Conservation (phyloP, 2,329 filamentous ascomycete species). For the Xylariales sp. region DNA sequence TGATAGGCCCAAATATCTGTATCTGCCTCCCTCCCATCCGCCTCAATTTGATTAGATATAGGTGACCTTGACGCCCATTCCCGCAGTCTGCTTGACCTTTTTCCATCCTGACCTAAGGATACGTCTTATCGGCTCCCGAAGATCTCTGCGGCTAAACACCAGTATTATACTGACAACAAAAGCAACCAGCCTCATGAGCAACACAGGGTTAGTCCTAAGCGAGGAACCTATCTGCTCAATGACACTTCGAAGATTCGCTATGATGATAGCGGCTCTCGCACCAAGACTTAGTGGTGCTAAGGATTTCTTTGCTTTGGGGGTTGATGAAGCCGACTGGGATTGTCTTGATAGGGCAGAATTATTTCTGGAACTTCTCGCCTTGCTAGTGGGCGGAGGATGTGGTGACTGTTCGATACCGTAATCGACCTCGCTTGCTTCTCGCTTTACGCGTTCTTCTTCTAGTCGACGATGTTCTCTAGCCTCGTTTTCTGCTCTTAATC, state of each 20-base stretch:
- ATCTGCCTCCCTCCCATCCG: not conserved
- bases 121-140: slow-evolving; percentile 78
- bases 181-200: slow-evolving; percentile 73
- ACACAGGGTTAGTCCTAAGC: slow-evolving; percentile 67
- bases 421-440: slow-evolving; percentile 71
- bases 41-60: slow-evolving; percentile 69
- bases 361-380: slow-evolving; percentile 49
- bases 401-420: slow-evolving; percentile 73
- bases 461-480: slow-evolving; percentile 63
- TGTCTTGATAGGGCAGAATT: slow-evolving; percentile 50
- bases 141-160: slow-evolving; percentile 77
- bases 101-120: slow-evolving; percentile 78
- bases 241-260: slow-evolving; percentile 63
- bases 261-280: slow-evolving; percentile 63
- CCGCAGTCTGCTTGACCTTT: slow-evolving; percentile 85
- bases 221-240: slow-evolving; percentile 63
- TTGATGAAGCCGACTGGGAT: slow-evolving; percentile 46
- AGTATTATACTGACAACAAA: slow-evolving; percentile 84
- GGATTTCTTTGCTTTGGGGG: slow-evolving; percentile 49
- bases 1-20: not conserved
- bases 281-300: slow-evolving; percentile 54
- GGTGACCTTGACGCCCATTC: slow-evolving; percentile 97
- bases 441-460: slow-evolving; percentile 64
- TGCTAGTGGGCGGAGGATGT: slow-evolving; percentile 52
- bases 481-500: slow-evolving; percentile 68